Percentiles rank a stretch among this genome's conserved stretches.
phyloP scores from a whole-genome alignment of 257 asterid genomes.

The Thymus quinquecostatus region DNA sequence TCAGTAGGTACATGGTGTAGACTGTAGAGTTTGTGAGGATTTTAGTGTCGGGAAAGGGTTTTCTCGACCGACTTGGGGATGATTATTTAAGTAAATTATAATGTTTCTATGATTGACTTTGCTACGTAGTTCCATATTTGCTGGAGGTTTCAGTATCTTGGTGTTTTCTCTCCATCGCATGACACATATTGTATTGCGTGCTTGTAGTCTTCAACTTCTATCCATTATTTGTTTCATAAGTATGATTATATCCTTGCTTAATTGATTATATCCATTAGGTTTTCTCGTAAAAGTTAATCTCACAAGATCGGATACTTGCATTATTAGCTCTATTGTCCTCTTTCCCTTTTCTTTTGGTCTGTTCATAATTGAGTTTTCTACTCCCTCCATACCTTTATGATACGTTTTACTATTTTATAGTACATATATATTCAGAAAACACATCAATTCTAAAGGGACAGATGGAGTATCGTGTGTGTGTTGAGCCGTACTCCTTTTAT shows the following conservation, averaged over 20 bases:
- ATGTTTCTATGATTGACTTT: too few relatives aligned
- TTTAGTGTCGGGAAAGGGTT: background rate
- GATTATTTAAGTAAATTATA: background rate
- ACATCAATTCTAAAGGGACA: too few relatives aligned
- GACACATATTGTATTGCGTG: background rate
- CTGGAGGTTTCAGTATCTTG: background rate
- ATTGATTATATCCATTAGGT: too few relatives aligned
- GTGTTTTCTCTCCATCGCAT: background rate
- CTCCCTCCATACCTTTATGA: too few relatives aligned
- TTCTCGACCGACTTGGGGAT: background rate
- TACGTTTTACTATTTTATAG: too few relatives aligned
- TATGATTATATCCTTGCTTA: too few relatives aligned
- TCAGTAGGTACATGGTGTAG: too few relatives aligned
- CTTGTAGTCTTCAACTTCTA: background rate
- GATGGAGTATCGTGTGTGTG: background rate
- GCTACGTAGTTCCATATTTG: background rate
- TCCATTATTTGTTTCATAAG: background rate
- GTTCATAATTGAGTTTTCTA: background rate
- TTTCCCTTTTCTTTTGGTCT: background rate
- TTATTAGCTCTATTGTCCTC: background rate
- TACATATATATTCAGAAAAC: background rate
- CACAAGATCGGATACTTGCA: too few relatives aligned
- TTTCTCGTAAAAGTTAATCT: too few relatives aligned
- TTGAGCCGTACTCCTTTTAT: background rate
- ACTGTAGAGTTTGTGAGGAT: background rate